Evolutionary conservation across 2,329 filamentous ascomycete species (phyloP), one percentile per base, ranked within the genome.

Genomic region (Talaromyces pinophilus): DNA sequence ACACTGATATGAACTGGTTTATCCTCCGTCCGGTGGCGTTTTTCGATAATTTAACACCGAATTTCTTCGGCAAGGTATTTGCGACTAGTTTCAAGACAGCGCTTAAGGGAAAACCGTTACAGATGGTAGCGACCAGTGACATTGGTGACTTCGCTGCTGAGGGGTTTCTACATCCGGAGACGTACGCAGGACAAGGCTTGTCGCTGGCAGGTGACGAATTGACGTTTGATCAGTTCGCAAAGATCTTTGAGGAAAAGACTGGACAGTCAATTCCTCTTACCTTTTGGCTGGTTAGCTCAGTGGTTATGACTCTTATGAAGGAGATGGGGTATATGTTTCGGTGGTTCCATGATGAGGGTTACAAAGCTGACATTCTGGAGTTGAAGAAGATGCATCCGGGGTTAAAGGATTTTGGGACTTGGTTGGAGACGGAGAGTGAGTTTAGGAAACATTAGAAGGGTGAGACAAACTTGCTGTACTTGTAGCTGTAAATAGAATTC

Each of bases 11-110:
- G 86, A 77, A 76, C 6, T 90, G 85, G 83, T 88, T 86, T 0
- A 84, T 90, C 46, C 77, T 90, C 2, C 82, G 87, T 3, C 88
- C 88, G 0, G 83, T 85, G 0, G 85, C 84, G 1, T 90, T 90
- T 76, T 86, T 88, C 79, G 87, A 90, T 7, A 85, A 85, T 76
- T 70, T 86, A 4, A 74, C 71, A 1, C 78, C 81, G 0, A 79
- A 78, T 11, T 82, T 85, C 69, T 69, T 79, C 8, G 83, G 82
- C 3, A 83, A 82, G 65, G 77, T 82, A 1, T 85, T 86, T 71
- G 72, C 81, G 0, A 79, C 83, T 0, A 35, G 66, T 1, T 80
- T 82, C 72, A 74, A 79, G 42, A 75, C 78, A 42, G 75, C 74
- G 0, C 65, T 84, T 17, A 73, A 78, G 57, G 79, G 75, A 0